These are phyloP conservation scores for Aureoboletus auriporus DNA, from an alignment of 768 basidiomycete species.

Conservation along the genomic window DNA sequence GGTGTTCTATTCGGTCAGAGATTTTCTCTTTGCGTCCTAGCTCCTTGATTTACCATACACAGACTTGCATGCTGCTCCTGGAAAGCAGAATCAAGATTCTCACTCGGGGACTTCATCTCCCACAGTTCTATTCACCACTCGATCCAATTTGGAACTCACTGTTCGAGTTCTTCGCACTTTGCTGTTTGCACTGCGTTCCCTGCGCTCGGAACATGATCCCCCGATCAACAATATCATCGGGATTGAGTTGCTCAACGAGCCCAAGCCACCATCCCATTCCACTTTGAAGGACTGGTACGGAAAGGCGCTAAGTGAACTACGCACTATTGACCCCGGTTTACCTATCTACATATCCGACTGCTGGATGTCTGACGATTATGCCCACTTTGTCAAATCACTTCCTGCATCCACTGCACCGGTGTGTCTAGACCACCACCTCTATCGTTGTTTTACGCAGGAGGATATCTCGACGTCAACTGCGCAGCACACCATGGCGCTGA, in stretches of 20 bases:
- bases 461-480: constrained; percentile 53
- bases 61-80: constrained; percentile 75
- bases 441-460: constrained; percentile 67
- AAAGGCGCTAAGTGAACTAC: constrained; percentile 49
- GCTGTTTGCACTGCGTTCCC: constrained; percentile 28
- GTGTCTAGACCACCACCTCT: constrained; percentile 79
- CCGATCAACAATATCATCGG: constrained; percentile 47
- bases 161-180: constrained; percentile 46
- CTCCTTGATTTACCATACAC: constrained; percentile 22
- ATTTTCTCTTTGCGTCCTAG: neutral
- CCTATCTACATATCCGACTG: constrained; percentile 75
- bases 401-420: constrained; percentile 35
- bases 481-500: constrained; percentile 49
- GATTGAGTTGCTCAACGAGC: constrained; percentile 59
- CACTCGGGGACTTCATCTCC: constrained; percentile 60
- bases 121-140: constrained; percentile 45
- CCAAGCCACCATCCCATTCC: constrained; percentile 45
- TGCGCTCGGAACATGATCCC: constrained; percentile 48
- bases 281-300: constrained; percentile 62
- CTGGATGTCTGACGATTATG: constrained; percentile 68
- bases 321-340: constrained; percentile 46
- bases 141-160: constrained; percentile 43
- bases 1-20: constrained; percentile 67
- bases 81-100: constrained; percentile 68
- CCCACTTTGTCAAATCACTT: constrained; percentile 45